phyloP scores from a whole-genome alignment of 768 basidiomycete species.

The Leucosporidium yakuticum region DNA sequence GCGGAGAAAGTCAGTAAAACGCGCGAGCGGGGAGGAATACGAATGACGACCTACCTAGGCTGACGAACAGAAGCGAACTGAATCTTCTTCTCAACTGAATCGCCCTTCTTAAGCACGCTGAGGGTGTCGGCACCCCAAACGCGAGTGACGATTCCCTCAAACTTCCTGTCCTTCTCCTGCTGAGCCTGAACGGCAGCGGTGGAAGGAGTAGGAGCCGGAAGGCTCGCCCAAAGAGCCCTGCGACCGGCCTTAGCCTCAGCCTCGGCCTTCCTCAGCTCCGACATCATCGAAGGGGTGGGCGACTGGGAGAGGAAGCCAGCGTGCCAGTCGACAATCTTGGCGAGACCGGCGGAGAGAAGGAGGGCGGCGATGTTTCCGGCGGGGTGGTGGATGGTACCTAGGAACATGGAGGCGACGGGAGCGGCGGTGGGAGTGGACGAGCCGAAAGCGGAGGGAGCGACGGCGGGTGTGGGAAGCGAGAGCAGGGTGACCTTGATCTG shows the following conservation, averaged over 20 bases:
- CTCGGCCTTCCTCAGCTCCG: constrained; percentile 78
- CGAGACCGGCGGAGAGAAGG: constrained; percentile 74
- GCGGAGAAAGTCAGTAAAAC: constrained; percentile 1
- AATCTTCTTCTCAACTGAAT: constrained; percentile 68
- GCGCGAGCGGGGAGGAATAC: background rate
- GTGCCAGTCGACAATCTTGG: constrained; percentile 94
- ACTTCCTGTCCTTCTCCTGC: constrained; percentile 45
- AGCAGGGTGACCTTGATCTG: constrained; percentile 69
- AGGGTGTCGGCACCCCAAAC: constrained; percentile 91
- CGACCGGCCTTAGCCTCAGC: constrained; percentile 69
- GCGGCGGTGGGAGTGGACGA: constrained; percentile 43
- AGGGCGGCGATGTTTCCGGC: constrained; percentile 91
- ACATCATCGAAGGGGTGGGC: constrained; percentile 52
- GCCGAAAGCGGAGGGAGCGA: constrained; percentile 42
- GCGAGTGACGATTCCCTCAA: constrained; percentile 57
- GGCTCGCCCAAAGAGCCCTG: constrained; percentile 61
- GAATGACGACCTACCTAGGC: constrained; percentile 64
- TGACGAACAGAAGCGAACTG: constrained; percentile 65
- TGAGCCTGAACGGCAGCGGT: constrained; percentile 47
- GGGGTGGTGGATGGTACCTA: constrained; percentile 83
- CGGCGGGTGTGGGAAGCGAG: constrained; percentile 69
- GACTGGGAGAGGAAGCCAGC: constrained; percentile 79
- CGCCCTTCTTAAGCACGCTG: constrained; percentile 44
- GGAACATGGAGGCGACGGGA: constrained; percentile 69
- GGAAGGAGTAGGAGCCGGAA: constrained; percentile 45